Base-by-base conservation (phyloP, 768 basidiomycete genomes). In the Cystobasidium tubakii region DNA sequence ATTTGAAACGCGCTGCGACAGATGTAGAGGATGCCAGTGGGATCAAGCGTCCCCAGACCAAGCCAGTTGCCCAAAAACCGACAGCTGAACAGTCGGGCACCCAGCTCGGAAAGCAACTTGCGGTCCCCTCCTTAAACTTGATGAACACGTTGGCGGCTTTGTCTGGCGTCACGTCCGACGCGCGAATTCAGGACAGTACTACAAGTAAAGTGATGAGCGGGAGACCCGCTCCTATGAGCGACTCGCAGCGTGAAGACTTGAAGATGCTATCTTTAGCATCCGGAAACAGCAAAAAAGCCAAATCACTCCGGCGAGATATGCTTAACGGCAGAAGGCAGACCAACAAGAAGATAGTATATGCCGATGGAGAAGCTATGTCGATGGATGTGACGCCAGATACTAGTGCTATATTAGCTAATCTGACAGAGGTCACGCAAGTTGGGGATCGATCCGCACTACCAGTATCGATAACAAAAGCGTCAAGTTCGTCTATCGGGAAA, bases 251-350 rank as follows among this genome's bases (percentile, higher is more conserved):
- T 12, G 46, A 50, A 50, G 46, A 50, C n/a, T n/a, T 50, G 46
- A 50, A 60, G 23, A 60, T 60, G 57, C 25, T 60, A 60, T 60
- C 33, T 15, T 23, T 60, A 31, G 57, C 57, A 17, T 27, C 57
- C 4, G 57, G 57, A 27, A 60, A 60, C 21, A 60, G 57, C 57
- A 60, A 60, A 23, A 60, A 60, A 34, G 57, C 57, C 4, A 60
- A 60, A 25, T 60, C 57, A 60, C 21, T 60, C 4, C 57, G 57
- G 57, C 57, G 57, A 6, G 57, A 60, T 29, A 60, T 60, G 29
- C 57, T 34, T 29, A 29, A 17, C 27, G 57, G 57, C 27, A 25
- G 57, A 34, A 60, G 33, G 27, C 57, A 60, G 57, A 60, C 25
- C 57, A 60, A 27, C 57, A 60, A 60, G 57, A 60, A 29, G 29